phyloP scores from a whole-genome alignment of 2,329 filamentous ascomycete species.

The Ceratocystis alfenasii region DNA sequence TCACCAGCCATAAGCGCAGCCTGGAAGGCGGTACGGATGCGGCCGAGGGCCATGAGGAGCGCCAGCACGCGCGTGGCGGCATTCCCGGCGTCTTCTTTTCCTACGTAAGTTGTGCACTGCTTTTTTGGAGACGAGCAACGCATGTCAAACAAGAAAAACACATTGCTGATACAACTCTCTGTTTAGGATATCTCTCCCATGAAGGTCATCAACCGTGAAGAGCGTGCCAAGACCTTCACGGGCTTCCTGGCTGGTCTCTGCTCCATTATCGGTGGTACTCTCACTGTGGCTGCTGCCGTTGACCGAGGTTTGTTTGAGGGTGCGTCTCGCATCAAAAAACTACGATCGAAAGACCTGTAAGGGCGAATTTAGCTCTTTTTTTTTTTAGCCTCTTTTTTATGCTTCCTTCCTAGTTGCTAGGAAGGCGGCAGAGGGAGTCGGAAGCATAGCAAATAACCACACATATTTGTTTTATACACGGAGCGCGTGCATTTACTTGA shows the following conservation, averaged over 20 bases:
- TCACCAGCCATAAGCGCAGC: constrained; percentile 90
- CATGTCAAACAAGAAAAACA: neutral
- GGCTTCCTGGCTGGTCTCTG: constrained; percentile 91
- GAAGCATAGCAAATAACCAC: constrained; percentile 1
- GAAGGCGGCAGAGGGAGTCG: neutral
- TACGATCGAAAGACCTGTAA: constrained; percentile 54
- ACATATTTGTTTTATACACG: constrained; percentile 6
- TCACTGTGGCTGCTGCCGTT: constrained; percentile 88
- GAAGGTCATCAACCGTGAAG: constrained; percentile 98
- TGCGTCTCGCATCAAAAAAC: constrained; percentile 70
- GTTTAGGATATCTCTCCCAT: constrained; percentile 88
- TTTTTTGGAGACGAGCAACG: neutral
- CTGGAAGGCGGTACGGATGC: constrained; percentile 71
- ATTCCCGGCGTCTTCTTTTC: constrained; percentile 98
- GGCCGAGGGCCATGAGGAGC: constrained; percentile 81
- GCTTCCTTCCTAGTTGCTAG: neutral
- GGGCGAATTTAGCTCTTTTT: neutral
- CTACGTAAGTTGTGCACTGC: constrained; percentile 53
- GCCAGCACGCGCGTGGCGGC: constrained; percentile 75
- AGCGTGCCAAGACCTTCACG: constrained; percentile 74
- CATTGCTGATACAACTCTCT: constrained; percentile 5
- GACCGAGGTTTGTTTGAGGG: constrained; percentile 90
- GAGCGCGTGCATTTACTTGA: neutral
- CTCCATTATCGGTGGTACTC: constrained; percentile 83
- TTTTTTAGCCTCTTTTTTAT: neutral